Base-by-base conservation (phyloP, 208 protist species). In the Trypanosoma platydactyli region DNA sequence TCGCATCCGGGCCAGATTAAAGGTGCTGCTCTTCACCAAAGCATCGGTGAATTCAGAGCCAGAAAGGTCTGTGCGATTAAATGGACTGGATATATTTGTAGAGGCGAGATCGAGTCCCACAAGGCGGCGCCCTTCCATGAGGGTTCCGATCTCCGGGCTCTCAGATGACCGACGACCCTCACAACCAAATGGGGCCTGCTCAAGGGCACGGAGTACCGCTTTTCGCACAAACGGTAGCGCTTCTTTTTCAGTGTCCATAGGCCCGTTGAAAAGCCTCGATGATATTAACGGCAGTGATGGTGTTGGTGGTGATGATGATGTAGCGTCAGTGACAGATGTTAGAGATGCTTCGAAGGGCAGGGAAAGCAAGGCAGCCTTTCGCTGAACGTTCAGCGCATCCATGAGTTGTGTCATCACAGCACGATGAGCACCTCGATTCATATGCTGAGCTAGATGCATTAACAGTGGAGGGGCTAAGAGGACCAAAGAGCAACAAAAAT, bases 11-110 rank as follows among this genome's bases (percentile, higher is more conserved):
- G 79, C 57, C 15, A 86, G 63, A 58, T 95, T 90, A 59, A 95
- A 92, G 27, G 78, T 89, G 73, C 77, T 69, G 64, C 83, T 71
- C 6, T 69, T 64, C 16, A 79, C 79, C 57, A 81, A 80, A 11
- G 75, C 59, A 16, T 69, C 73, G n/a, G 60, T 56, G 12, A 92
- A 63, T 35, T 50, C 24, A 1, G 64, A 58, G 16, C 62, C 42
- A 5, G 77, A 64, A 2, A 95, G 73, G 56, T 87, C 76, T 35
- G 74, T 77, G n/a, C 89, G 81, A 60, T 83, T 95, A 60, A 95
- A 91, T 46, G 66, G 83, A 33, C 77, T 73, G 13, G 82, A 84
- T 40, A 95, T 46, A 29, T 68, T 68, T 20, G 61, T 52, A 13
- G 78, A 79, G 40, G 76, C 59, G 20, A 95, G 76, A 67, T 92